Evolutionary conservation across 2,329 filamentous ascomycete species (phyloP).

Genomic region (Diatrype stigma): DNA sequence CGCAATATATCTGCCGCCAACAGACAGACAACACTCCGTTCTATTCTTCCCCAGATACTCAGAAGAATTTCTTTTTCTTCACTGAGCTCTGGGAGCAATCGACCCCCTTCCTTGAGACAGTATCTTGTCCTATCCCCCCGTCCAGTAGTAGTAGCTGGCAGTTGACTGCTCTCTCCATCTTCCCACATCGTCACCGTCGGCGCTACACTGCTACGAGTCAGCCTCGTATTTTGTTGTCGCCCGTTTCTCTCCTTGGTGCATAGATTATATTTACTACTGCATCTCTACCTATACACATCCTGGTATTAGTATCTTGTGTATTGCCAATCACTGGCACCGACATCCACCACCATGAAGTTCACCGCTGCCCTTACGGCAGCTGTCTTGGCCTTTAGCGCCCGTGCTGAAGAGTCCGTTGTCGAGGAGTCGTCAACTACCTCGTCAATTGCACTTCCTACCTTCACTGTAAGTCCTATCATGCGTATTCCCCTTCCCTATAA

Average conservation of each 20-base stretch:
- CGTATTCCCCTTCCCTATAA: constrained; percentile 4
- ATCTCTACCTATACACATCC: not conserved
- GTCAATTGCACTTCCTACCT: constrained; percentile 68
- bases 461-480: constrained; percentile 65
- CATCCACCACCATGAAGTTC: constrained; percentile 68
- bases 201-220: not conserved
- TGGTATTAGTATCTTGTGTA: not conserved
- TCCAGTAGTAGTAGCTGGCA: not conserved
- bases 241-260: not conserved
- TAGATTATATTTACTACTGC: not conserved
- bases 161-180: not conserved
- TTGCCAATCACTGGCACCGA: constrained; percentile 5
- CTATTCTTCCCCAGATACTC: not conserved
- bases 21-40: not conserved
- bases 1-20: not conserved
- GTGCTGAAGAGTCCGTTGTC: constrained; percentile 48
- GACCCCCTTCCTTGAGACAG: constrained; percentile 6
- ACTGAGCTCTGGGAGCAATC: constrained; percentile 35
- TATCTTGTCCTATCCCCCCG: constrained; percentile 16
- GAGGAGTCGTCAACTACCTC: constrained; percentile 52
- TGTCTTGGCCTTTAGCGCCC: constrained; percentile 65
- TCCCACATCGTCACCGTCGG: not conserved
- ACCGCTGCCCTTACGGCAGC: constrained; percentile 73
- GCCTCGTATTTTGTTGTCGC: not conserved
- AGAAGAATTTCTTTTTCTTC: constrained; percentile 19